A percentile compares a stretch with the other conserved stretches of the same genome.
These are phyloP conservation scores for Xylaria bambusicola DNA, from an alignment of 495 filamentous ascomycete genomes.

Conservation along the genomic window DNA sequence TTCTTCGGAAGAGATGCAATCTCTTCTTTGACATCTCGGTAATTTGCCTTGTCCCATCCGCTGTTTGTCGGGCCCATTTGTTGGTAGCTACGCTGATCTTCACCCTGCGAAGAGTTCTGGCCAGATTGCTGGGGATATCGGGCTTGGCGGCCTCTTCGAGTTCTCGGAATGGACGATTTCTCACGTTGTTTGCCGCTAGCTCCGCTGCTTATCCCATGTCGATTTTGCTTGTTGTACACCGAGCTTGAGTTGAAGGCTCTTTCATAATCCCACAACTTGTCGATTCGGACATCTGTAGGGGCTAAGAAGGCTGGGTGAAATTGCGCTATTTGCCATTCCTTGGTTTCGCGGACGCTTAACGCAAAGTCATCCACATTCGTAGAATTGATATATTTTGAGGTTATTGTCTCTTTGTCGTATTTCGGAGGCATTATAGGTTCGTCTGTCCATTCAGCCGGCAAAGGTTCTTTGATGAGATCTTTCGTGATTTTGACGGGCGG, in stretches of 20 bases:
- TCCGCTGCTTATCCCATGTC: background rate
- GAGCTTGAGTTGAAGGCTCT: conserved; percentile 7
- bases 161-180: background rate
- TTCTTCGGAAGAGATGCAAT: background rate
- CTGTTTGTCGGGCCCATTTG: background rate
- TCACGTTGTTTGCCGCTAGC: background rate
- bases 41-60: background rate
- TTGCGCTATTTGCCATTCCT: conserved; percentile 45
- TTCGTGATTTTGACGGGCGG: conserved; percentile 30
- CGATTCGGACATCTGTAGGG: conserved; percentile 19
- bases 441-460: conserved; percentile 42
- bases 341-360: conserved; percentile 41
- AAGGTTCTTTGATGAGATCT: conserved; percentile 47
- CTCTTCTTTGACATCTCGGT: background rate
- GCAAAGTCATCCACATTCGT: conserved; percentile 47
- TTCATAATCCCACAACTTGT: conserved; percentile 28
- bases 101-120: background rate
- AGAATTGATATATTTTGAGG: conserved; percentile 49
- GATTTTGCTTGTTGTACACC: conserved; percentile 4
- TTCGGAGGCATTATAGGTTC: conserved; percentile 46
- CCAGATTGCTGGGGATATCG: background rate
- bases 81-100: background rate
- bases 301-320: conserved; percentile 51
- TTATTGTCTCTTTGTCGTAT: conserved; percentile 47
- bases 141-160: background rate